Evolutionary conservation across 2,329 filamentous ascomycete genomes (phyloP).

Genomic region (Trichoderma simmonsii): DNA sequence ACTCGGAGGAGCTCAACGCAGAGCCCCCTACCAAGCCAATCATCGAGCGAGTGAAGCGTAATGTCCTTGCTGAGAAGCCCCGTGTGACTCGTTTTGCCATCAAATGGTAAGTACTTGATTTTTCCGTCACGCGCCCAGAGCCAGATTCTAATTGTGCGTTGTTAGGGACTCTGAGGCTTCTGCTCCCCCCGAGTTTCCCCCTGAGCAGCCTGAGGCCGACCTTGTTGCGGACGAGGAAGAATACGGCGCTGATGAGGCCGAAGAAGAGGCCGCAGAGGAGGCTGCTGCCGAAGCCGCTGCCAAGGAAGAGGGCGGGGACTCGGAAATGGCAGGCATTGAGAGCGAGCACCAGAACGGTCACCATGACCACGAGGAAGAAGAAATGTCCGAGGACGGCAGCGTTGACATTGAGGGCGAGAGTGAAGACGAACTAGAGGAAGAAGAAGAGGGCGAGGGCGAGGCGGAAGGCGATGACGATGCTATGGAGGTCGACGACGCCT

Average conservation of each 20-base stretch:
- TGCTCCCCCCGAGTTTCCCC: conserved; percentile 91
- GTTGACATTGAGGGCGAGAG: conserved; percentile 78
- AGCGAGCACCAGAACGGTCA: conserved; percentile 38
- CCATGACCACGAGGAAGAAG: conserved; percentile 58
- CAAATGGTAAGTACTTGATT: conserved; percentile 67
- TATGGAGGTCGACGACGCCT: conserved; percentile 49
- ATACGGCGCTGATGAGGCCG: conserved; percentile 88
- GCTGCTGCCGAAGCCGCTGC: conserved; percentile 51
- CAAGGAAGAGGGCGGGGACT: conserved; percentile 59
- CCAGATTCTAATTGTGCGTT: conserved; percentile 11
- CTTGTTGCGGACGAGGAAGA: conserved; percentile 77
- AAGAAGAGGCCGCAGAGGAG: conserved; percentile 65
- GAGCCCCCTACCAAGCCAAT: conserved; percentile 91
- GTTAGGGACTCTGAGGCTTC: conserved; percentile 94
- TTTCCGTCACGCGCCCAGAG: conserved; percentile 1
- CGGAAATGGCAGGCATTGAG: conserved; percentile 72
- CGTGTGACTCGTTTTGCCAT: conserved; percentile 96
- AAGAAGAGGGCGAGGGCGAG: conserved; percentile 47
- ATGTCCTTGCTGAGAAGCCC: conserved; percentile 94
- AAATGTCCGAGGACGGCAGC: conserved; percentile 68
- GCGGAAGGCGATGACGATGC: conserved; percentile 40
- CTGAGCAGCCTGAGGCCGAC: conserved; percentile 96
- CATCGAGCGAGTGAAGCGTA: conserved; percentile 87
- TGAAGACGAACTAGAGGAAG: conserved; percentile 67
- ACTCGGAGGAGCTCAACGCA: conserved; percentile 80